phyloP scores from a whole-genome alignment of 2,329 filamentous ascomycete genomes.

The Chrysoporthe austroafricana region DNA sequence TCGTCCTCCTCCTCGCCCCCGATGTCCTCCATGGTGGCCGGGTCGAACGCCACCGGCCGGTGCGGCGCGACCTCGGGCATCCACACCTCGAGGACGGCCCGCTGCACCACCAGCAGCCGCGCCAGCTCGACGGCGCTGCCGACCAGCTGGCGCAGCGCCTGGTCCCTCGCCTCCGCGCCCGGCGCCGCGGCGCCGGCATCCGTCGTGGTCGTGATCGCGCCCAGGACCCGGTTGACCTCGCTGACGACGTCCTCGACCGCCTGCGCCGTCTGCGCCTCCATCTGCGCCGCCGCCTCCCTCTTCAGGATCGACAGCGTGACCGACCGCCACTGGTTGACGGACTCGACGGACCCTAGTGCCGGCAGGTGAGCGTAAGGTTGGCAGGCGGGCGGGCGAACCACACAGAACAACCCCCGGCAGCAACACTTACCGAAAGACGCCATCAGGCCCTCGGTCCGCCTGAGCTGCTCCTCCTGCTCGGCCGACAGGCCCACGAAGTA shows the following conservation, averaged over 20 bases:
- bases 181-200: constrained; percentile 35
- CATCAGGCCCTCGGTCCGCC: constrained; percentile 53
- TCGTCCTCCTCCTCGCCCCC: constrained; percentile 67
- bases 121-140: constrained; percentile 59
- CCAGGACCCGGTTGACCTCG: constrained; percentile 54
- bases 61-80: constrained; percentile 60
- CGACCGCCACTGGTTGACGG: constrained; percentile 69
- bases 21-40: constrained; percentile 67
- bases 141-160: constrained; percentile 57
- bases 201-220: constrained; percentile 56
- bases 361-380: too few species aligned
- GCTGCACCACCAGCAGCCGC: constrained; percentile 60
- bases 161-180: constrained; percentile 50
- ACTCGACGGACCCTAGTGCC: constrained; percentile 48
- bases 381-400: too few species aligned
- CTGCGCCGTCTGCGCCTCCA: constrained; percentile 50
- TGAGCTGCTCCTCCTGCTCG: constrained; percentile 55
- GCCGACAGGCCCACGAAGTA: constrained; percentile 67
- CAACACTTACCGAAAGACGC: constrained; percentile 44
- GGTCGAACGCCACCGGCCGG: constrained; percentile 60
- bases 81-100: constrained; percentile 58
- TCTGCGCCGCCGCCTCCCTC: constrained; percentile 53
- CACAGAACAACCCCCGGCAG: neutral
- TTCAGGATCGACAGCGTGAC: constrained; percentile 64
- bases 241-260: constrained; percentile 49